Conservation (phyloP, 371 early-diverging fungal species). For the Dinochytrium kinnereticum region DNA sequence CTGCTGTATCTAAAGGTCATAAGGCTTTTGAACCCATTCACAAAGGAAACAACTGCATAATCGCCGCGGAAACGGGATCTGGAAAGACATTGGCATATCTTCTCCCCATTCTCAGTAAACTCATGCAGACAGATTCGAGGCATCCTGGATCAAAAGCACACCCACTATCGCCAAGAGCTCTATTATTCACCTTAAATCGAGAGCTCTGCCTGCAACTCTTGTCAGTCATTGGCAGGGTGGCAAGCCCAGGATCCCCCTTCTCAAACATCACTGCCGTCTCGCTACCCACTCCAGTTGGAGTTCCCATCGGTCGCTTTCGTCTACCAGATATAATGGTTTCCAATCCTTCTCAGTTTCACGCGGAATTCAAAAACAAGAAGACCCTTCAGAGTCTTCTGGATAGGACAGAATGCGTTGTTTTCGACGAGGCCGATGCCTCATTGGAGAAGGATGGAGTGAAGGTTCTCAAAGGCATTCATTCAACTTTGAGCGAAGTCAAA, state of each 20-base stretch:
- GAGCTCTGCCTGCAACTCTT: constrained; percentile 4
- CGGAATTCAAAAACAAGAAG: constrained; percentile 7
- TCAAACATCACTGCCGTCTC: background rate
- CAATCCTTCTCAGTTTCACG: constrained; percentile 11
- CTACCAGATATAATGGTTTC: constrained; percentile 7
- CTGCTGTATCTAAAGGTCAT: too few relatives aligned
- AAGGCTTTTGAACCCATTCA: background rate
- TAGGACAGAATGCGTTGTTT: constrained; percentile 15
- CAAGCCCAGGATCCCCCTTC: background rate
- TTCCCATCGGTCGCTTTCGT: background rate
- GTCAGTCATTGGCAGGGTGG: background rate
- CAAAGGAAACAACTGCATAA: background rate
- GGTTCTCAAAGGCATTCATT: background rate
- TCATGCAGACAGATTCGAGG: background rate
- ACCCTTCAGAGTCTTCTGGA: constrained; percentile 11
- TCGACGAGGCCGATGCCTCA: constrained; percentile 26
- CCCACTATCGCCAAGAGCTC: constrained; percentile 10
- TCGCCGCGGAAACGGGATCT: background rate
- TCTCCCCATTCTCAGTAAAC: background rate
- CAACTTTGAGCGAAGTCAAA: too few relatives aligned
- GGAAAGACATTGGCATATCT: background rate
- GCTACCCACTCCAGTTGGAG: constrained; percentile 4
- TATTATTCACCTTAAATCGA: constrained; percentile 2
- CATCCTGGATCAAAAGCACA: background rate
- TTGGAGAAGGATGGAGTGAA: background rate